Evolutionary conservation across 1,284 basidiomycete species (phyloP).

Genomic region (Rhodotorula sp.): DNA sequence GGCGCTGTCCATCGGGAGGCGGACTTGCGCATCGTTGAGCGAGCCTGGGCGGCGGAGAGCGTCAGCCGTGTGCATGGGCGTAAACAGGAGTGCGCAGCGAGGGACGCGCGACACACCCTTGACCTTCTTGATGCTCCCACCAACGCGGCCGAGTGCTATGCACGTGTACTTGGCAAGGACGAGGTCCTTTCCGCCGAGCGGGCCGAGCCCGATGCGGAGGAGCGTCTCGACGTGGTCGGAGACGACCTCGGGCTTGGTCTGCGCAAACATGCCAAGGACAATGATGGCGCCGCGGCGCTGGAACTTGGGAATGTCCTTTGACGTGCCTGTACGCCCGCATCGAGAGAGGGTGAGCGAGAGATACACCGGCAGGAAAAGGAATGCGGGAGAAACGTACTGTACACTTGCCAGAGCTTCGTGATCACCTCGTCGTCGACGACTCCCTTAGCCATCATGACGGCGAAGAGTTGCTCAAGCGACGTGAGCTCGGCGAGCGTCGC

Average conservation of each 20-base stretch:
- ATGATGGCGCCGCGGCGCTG: slow-evolving; percentile 93
- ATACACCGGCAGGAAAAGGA: not conserved
- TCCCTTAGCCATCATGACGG: slow-evolving; percentile 83
- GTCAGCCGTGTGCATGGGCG: too few species aligned
- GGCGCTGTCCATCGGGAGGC: slow-evolving; percentile 82
- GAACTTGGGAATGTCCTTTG: slow-evolving; percentile 69
- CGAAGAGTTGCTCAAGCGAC: slow-evolving; percentile 92
- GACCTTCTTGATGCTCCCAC: slow-evolving; percentile 94
- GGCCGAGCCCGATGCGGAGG: slow-evolving; percentile 84
- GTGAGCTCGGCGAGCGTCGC: slow-evolving; percentile 94
- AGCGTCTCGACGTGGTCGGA: slow-evolving; percentile 82
- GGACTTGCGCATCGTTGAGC: slow-evolving; percentile 79
- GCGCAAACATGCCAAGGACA: slow-evolving; percentile 90
- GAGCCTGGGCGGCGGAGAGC: slow-evolving; percentile 59
- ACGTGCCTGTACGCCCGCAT: slow-evolving; percentile 60
- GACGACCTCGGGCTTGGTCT: slow-evolving; percentile 81
- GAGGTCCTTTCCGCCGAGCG: slow-evolving; percentile 81
- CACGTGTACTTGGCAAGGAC: slow-evolving; percentile 91
- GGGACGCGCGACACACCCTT: slow-evolving; percentile 69
- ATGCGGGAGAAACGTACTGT: slow-evolving; percentile 63
- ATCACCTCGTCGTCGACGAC: slow-evolving; percentile 83
- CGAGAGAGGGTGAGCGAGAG: not conserved
- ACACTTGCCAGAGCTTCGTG: slow-evolving; percentile 91
- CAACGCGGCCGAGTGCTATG: slow-evolving; percentile 85
- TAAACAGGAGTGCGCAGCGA: not conserved